Evolutionary conservation across 1,284 basidiomycete species (phyloP).

Genomic region (Retiboletus flavoniger): DNA sequence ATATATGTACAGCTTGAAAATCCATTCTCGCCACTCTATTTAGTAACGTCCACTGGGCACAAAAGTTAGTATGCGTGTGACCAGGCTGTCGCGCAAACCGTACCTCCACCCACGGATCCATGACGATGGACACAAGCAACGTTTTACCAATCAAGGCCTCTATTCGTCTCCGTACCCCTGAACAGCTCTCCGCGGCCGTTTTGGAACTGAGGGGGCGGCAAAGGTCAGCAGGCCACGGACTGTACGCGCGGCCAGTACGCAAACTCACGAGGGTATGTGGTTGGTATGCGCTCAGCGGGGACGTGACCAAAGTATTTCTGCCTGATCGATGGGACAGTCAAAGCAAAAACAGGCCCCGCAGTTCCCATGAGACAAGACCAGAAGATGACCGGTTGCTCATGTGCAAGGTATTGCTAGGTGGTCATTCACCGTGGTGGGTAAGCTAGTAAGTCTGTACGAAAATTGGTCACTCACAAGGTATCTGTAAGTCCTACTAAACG

Average conservation of each 20-base stretch:
- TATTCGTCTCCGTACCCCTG: conserved; percentile 46
- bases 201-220: conserved; percentile 29
- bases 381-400: conserved; percentile 92
- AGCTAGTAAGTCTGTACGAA: neutral
- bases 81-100: neutral
- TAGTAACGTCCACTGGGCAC: neutral
- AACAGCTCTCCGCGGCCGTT: conserved; percentile 39
- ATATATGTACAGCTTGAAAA: conserved; percentile 5
- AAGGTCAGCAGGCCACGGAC: neutral
- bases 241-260: neutral
- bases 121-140: neutral
- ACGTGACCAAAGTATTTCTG: conserved; percentile 69
- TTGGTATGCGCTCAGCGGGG: conserved; percentile 74
- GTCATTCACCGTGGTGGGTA: neutral
- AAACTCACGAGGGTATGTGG: conserved; percentile 81
- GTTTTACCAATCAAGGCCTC: neutral
- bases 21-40: conserved; percentile 9
- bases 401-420: conserved; percentile 70
- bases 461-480: conserved; percentile 27
- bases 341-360: conserved; percentile 74
- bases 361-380: conserved; percentile 79
- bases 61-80: neutral
- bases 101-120: conserved; percentile 5
- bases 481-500: conserved; percentile 32
- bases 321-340: conserved; percentile 80